Evolutionary conservation across 2,329 filamentous ascomycete species (phyloP).

Genomic region (Nannizziopsis barbatae): DNA sequence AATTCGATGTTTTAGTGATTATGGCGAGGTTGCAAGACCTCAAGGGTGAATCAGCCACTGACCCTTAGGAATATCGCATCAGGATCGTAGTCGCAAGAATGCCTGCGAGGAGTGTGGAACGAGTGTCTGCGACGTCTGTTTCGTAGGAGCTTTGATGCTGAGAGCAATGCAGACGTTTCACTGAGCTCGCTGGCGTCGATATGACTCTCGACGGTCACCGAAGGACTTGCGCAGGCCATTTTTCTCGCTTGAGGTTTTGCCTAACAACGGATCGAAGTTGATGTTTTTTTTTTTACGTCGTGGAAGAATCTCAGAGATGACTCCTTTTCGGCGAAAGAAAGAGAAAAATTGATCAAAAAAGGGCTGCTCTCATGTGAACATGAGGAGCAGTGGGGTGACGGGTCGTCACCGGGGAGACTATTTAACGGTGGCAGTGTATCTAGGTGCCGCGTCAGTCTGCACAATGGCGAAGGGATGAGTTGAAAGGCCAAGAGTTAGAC

Average conservation of each 20-base stretch:
- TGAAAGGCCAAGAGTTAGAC: too few species aligned
- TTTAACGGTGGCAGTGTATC: too few species aligned
- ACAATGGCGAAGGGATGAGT: too few species aligned
- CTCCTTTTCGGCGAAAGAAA: neutral
- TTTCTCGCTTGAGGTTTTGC: neutral
- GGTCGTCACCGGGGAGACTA: too few species aligned
- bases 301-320: neutral
- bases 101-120: conserved; percentile 33
- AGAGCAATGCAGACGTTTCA: conserved; percentile 20
- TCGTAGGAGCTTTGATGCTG: conserved; percentile 28
- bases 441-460: too few species aligned
- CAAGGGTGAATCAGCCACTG: conserved; percentile 12
- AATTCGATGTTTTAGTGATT: neutral
- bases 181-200: conserved; percentile 15
- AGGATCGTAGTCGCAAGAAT: conserved; percentile 36
- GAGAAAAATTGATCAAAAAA: neutral
- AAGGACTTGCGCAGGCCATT: conserved; percentile 33
- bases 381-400: too few species aligned
- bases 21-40: neutral
- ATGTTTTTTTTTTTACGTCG: too few species aligned
- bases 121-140: conserved; percentile 36
- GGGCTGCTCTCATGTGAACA: conserved; percentile 1
- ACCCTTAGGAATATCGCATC: conserved; percentile 38
- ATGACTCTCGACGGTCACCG: conserved; percentile 32
- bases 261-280: neutral